Conservation (phyloP, 2,329 filamentous ascomycete species). For the Botrytis fabae region DNA sequence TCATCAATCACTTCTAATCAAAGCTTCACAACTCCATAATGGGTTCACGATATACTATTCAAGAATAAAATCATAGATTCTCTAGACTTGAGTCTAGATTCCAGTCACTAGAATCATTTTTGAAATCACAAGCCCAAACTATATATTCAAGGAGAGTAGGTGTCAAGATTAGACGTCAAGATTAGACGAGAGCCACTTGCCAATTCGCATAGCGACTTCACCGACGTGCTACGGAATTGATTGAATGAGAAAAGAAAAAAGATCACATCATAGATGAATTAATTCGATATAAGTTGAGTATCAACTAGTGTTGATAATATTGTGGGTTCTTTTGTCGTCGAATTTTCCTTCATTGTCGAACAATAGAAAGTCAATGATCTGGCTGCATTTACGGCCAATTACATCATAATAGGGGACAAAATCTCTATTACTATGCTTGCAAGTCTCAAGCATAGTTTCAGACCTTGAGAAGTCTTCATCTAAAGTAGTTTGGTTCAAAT, state of each 20-base stretch:
- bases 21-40: neutral
- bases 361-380: neutral
- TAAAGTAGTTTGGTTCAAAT: neutral
- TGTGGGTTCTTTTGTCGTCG: neutral
- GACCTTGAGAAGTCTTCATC: neutral
- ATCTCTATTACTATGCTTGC: neutral
- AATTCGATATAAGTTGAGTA: neutral
- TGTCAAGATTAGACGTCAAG: neutral
- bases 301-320: neutral
- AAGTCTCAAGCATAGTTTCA: neutral
- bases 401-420: neutral
- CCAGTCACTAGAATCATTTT: neutral
- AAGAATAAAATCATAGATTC: neutral
- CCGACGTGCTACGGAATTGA: neutral
- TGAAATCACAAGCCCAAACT: neutral
- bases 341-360: neutral
- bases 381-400: neutral
- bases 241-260: neutral
- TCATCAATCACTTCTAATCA: neutral
- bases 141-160: neutral
- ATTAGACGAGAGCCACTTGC: neutral
- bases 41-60: neutral
- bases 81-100: neutral
- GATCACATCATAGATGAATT: fast-evolving
- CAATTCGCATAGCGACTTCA: too few species aligned